phyloP scores from a whole-genome alignment of 1,284 basidiomycete species.

The Termitomyces sp. region DNA sequence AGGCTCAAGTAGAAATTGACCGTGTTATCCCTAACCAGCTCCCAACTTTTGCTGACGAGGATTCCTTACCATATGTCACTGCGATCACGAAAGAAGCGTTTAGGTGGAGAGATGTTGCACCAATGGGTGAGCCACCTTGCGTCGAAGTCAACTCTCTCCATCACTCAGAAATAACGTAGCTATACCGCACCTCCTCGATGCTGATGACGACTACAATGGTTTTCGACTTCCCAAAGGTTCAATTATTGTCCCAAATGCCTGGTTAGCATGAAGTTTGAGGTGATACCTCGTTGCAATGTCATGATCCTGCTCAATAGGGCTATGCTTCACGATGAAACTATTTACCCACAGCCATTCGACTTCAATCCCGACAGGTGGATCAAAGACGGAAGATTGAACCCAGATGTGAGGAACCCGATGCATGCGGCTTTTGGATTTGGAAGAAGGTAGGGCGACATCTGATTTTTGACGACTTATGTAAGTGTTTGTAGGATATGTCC shows the following conservation, averaged over 20 bases:
- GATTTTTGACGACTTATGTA: neutral
- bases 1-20: neutral
- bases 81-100: neutral
- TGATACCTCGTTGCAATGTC: neutral
- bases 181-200: neutral
- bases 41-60: neutral
- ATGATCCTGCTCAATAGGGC: neutral
- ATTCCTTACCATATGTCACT: neutral
- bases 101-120: neutral
- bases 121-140: neutral
- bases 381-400: neutral
- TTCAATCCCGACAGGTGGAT: neutral
- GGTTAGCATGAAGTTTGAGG: neutral
- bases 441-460: neutral
- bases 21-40: neutral
- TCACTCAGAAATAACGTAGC: neutral
- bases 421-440: neutral
- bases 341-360: neutral
- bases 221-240: neutral
- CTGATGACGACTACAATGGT: neutral
- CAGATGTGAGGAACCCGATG: neutral
- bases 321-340: neutral
- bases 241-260: neutral
- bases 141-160: neutral
- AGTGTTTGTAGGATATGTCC: neutral